Percentiles rank a stretch among this genome's conserved stretches.
These are phyloP conservation scores for Obelidium mucronatum DNA, from an alignment of 192 early-diverging fungal genomes.

Conservation along the genomic window DNA sequence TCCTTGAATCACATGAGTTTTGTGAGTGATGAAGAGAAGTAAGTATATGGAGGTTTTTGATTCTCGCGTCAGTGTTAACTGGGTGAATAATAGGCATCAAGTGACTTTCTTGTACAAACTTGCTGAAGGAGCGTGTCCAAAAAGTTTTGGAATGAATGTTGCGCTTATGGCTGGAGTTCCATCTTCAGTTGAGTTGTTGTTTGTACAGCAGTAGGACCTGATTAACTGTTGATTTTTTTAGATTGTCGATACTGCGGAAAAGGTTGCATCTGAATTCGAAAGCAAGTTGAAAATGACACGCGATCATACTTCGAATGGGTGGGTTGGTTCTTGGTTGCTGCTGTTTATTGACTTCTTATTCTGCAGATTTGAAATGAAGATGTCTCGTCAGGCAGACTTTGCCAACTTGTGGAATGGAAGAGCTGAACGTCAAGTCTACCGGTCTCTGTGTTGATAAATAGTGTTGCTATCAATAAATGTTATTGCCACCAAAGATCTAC, in stretches of 20 bases:
- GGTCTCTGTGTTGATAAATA: background rate
- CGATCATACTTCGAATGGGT: slow-evolving; percentile 13
- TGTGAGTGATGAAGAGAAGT: slow-evolving; percentile 72
- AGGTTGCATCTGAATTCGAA: slow-evolving; percentile 81
- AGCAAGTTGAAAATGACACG: slow-evolving; percentile 44
- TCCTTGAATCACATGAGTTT: slow-evolving; percentile 86
- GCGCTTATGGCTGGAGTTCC: slow-evolving; percentile 97
- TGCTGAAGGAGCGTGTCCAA: slow-evolving; percentile 81
- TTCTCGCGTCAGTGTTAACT: background rate
- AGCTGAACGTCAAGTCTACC: background rate
- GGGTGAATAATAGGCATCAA: slow-evolving; percentile 64
- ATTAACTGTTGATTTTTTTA: background rate
- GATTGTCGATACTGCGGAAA: slow-evolving; percentile 71
- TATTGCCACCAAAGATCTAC: background rate
- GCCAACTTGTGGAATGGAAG: slow-evolving; percentile 28
- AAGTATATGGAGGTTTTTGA: background rate
- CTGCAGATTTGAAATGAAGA: slow-evolving; percentile 7
- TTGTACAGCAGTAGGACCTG: background rate
- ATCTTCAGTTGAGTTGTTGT: slow-evolving; percentile 49
- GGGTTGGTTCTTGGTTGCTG: background rate
- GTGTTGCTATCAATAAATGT: background rate
- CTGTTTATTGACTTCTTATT: background rate
- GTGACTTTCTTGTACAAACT: slow-evolving; percentile 97
- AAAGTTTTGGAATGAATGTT: slow-evolving; percentile 98
- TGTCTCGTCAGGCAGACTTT: slow-evolving; percentile 43